Percentiles rank a stretch among this genome's conserved stretches.
Evolutionary conservation across 306 rosid genomes (phyloP).

Genomic region (Mucuna pruriens): DNA sequence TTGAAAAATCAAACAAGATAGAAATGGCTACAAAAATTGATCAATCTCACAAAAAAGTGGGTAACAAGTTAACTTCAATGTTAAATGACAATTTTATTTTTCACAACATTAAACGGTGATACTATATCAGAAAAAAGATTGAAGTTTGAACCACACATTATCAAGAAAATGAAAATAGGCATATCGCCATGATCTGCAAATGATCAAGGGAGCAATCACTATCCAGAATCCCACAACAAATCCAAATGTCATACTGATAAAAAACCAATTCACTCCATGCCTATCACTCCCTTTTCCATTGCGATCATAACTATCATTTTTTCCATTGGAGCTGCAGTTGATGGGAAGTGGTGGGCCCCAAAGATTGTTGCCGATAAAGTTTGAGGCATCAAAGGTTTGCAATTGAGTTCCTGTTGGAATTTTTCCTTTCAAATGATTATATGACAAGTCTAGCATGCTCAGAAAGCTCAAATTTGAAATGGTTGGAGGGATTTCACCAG

Average conservation of each 20-base stretch:
- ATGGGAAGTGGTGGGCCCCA: conserved; percentile 29
- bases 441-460: too few species aligned
- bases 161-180: background rate
- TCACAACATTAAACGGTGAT: background rate
- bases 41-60: too few species aligned
- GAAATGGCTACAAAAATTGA: too few species aligned
- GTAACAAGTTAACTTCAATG: too few species aligned
- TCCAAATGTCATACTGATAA: background rate
- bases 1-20: too few species aligned
- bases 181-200: background rate
- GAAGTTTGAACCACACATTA: background rate
- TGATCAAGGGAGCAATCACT: conserved; percentile 16
- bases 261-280: too few species aligned
- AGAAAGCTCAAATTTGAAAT: background rate
- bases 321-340: background rate
- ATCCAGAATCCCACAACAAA: conserved; percentile 28
- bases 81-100: background rate
- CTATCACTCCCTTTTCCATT: too few species aligned
- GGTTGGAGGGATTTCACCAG: background rate
- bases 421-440: too few species aligned
- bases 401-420: conserved; percentile 30
- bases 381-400: conserved; percentile 39
- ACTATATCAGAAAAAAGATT: background rate
- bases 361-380: conserved; percentile 20
- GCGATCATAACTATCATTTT: background rate